Base-by-base conservation (phyloP, 345 rosid species). In the Rhodamnia rubescens region DNA sequence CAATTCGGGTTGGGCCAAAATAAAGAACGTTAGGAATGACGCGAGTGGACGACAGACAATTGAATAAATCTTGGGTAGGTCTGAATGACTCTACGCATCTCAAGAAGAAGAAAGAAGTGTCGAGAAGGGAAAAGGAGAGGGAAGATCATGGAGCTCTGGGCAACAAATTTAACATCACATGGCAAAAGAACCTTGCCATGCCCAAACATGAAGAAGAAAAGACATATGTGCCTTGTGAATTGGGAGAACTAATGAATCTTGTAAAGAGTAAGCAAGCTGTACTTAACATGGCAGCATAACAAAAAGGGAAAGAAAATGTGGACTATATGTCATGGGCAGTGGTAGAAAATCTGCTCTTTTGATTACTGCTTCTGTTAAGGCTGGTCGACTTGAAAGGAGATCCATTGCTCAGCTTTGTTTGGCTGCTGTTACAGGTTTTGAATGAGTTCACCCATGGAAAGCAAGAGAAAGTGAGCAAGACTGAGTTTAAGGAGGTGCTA, bases 401-500 rank as follows among this genome's bases (percentile, higher is more conserved):
- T 29, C 42, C 42, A 85, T 81, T 69, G 47, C 78, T 69, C 24
- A 69, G 78, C 26, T 50, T 53, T 36, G 16, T 90, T 74, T 51
- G 53, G 85, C 78, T 69, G 47, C 44, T 69, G 75, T 84, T 57
- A 20, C 82, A 97, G 99, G 99, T 97, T 64, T 87, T 97, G 84
- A 91, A 89, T 82, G 99, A 97, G 88, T 97, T 97, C 92, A 96
- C 96, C 7, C 94, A 93, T 93, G 98, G 98, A 44, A 93, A 92
- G 86, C 92, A 92, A 89, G 94, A 87, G 89, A 93, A 91, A 88
- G 98, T 96, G 91, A 96, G 89, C 93, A 97, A 93, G 91, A 87
- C 88, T 8, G 96, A 92, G 88, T 97, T 96, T 80, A 96, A 94
- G 91, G 98, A 91, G 90, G 99, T 94, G 87, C 92, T 96, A 82